Percentiles rank a stretch among this genome's conserved stretches.
These are phyloP conservation scores for Cladorrhinum samala DNA, from an alignment of 495 filamentous ascomycete species.

Conservation along the genomic window DNA sequence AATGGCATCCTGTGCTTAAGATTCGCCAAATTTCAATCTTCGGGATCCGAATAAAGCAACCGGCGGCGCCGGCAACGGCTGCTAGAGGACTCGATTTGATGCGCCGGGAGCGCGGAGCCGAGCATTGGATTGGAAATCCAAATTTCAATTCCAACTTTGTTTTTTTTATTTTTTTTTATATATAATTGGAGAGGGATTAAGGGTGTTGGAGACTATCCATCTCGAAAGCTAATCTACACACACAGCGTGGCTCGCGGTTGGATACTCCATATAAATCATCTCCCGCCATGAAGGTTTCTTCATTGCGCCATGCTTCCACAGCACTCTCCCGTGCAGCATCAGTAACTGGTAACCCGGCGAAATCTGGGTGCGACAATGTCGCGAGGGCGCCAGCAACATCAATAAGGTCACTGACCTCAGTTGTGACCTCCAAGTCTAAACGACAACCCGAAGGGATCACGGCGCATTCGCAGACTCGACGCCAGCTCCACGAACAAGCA, in stretches of 20 bases:
- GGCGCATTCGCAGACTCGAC: background rate
- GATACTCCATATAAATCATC: background rate
- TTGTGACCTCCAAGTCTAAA: too few relatives aligned
- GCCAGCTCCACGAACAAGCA: conserved; percentile 28
- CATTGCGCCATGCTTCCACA: conserved; percentile 6
- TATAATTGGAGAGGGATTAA: too few relatives aligned
- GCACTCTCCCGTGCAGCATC: conserved; percentile 6
- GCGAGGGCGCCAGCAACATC: background rate
- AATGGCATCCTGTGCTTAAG: conserved; percentile 1
- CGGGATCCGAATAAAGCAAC: background rate
- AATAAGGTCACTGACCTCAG: conserved; percentile 9
- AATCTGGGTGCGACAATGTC: conserved; percentile 8
- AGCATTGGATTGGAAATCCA: background rate
- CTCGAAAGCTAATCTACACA: too few relatives aligned
- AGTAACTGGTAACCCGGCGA: background rate
- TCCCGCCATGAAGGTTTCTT: conserved; percentile 3
- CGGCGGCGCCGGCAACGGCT: conserved; percentile 14
- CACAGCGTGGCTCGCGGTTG: too few relatives aligned
- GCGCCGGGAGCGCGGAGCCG: background rate
- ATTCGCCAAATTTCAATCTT: background rate
- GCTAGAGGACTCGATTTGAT: background rate
- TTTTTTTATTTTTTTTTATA: too few relatives aligned
- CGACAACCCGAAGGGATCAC: background rate
- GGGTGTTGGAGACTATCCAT: too few relatives aligned
- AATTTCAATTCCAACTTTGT: background rate